Base-by-base conservation (phyloP, 768 basidiomycete genomes). In the Glaciozyma antarctica region DNA sequence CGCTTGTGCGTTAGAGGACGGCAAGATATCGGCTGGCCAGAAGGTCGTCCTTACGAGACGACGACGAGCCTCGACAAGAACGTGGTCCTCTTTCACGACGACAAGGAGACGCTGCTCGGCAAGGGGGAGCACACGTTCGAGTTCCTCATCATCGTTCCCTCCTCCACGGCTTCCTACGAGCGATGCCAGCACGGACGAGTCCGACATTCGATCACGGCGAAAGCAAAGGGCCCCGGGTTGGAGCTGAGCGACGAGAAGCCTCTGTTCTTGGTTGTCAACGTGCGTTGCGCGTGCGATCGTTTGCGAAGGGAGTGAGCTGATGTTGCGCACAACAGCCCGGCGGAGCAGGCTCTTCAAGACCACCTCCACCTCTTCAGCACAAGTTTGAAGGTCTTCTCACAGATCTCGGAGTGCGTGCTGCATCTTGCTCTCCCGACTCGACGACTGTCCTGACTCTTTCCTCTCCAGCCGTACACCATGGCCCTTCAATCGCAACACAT, bases 141-240 rank as follows among this genome's bases (percentile, higher is more conserved):
- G 58, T 72, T 72, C 63, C 64, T 63, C 16, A 45, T 72, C 38
- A 66, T 68, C 51, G 64, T 69, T 12, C 68, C 68, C 8, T 51
- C 38, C 1, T 21, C 48, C 8, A 41, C 41, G 16, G 7, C 54
- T 56, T 47, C 67, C 47, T 72, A 67, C 52, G 71, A 72, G 57
- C 62, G 71, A 1, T 70, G 65, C 22, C 65, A 67, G 41, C 66
- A 63, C 28, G 71, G 71, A 2, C 63, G 71, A 10, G 64, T 70
- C 5, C 52, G 65, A 17, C 66, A 72, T 41, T 60, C 56, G 6
- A 63, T 70, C 43, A 63, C 60, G 15, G 68, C 68, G 10, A 70
- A 70, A 60, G 68, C 68, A n/a, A 66, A 70, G 45, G 64, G 61
- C 0, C 24, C 66, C 5, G 71, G 71, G 1, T 26, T 43, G 22